phyloP scores from a whole-genome alignment of 768 basidiomycete genomes.

The Baorangia bicolor region DNA sequence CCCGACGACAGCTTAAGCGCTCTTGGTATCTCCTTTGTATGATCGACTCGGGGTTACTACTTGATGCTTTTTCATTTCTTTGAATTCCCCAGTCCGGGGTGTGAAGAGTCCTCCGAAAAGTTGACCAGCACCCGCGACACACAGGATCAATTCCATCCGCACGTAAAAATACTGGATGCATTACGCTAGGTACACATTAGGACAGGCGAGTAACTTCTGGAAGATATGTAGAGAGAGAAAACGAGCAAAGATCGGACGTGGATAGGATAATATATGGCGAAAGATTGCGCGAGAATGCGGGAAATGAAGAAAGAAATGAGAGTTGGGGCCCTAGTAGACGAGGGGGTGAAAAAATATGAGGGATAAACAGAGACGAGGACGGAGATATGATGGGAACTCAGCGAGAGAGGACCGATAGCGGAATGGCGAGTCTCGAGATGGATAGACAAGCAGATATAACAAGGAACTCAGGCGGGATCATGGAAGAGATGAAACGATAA shows the following conservation, averaged over 20 bases:
- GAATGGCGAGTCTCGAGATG: slow-evolving; percentile 11
- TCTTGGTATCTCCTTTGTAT: no score
- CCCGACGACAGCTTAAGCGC: no score
- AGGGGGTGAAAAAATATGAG: slow-evolving; percentile 8
- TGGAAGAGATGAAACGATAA: slow-evolving; percentile 6
- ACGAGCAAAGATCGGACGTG: slow-evolving; percentile 4
- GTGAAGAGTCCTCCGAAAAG: no score
- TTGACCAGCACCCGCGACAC: no score
- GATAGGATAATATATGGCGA: neutral
- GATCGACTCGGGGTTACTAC: no score
- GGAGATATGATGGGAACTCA: slow-evolving; percentile 10
- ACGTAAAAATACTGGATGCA: slow-evolving; percentile 11
- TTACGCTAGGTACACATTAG: slow-evolving; percentile 33
- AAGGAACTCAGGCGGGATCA: neutral
- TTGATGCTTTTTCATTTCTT: no score
- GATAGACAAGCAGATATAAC: slow-evolving; percentile 9
- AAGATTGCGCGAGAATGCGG: neutral
- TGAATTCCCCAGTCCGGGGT: no score
- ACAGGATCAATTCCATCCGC: no score
- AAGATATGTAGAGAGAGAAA: neutral
- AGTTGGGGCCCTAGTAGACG: neutral
- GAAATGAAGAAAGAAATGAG: neutral
- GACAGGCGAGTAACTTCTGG: neutral
- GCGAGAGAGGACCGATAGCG: slow-evolving; percentile 12
- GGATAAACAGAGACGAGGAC: slow-evolving; percentile 2